Evolutionary conservation across 2,329 filamentous ascomycete species (phyloP).

Genomic region (Ceratocystis huliohia): DNA sequence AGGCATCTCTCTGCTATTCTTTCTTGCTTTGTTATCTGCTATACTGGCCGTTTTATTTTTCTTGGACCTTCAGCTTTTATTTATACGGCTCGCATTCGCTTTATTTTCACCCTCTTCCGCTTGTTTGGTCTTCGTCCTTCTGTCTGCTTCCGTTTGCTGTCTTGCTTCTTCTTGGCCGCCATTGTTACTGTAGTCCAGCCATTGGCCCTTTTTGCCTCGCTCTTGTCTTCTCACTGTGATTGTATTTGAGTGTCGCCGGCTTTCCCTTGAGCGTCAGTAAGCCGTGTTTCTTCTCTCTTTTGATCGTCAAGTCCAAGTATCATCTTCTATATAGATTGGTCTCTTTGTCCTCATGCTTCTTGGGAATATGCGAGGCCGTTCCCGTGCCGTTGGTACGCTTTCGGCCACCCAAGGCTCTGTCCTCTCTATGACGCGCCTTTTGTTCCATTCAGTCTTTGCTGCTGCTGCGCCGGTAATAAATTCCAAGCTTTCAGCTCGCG

Average conservation of each 20-base stretch:
- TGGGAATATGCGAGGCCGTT: constrained; percentile 17
- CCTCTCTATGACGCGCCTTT: constrained; percentile 15
- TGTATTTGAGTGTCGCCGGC: neutral
- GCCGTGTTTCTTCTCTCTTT: neutral
- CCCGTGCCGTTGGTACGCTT: constrained; percentile 11
- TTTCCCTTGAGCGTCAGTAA: neutral
- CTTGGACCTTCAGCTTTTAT: neutral
- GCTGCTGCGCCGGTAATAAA: constrained; percentile 35
- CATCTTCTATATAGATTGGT: neutral
- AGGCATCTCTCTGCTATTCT: neutral
- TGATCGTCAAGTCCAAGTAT: neutral
- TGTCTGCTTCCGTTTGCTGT: neutral
- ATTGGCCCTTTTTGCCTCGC: neutral
- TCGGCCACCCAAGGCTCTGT: constrained; percentile 15
- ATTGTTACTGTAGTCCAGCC: neutral
- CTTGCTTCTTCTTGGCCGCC: neutral
- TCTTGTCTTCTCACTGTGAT: neutral
- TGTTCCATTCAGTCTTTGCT: constrained; percentile 28
- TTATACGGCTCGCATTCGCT: neutral
- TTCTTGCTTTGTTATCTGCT: neutral
- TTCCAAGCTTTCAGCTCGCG: constrained; percentile 22
- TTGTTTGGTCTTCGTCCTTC: neutral
- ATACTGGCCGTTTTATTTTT: neutral
- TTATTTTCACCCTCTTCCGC: neutral
- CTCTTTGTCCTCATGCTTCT: neutral